phyloP scores from a whole-genome alignment of 2,329 filamentous ascomycete species.

The Aspergillus ibericus region DNA sequence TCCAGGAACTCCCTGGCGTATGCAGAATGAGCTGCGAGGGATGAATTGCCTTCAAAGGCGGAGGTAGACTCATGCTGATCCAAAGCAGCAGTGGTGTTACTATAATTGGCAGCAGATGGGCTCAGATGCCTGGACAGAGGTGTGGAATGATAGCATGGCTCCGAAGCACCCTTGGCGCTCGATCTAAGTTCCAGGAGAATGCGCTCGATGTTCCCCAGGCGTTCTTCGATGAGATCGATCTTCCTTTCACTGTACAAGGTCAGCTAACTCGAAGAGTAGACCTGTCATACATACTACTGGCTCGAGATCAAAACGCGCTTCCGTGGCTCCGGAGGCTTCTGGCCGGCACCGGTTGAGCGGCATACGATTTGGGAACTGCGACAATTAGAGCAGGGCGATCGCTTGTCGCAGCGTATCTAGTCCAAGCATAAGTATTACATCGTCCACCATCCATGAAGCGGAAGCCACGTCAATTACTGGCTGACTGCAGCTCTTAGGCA shows the following conservation, averaged over 20 bases:
- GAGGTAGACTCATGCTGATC: slow-evolving; percentile 29
- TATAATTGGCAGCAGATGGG: slow-evolving; percentile 12
- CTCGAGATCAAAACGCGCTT: slow-evolving; percentile 44
- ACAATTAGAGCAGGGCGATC: slow-evolving; percentile 44
- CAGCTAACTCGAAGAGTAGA: slow-evolving; percentile 3
- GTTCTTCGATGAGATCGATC: slow-evolving; percentile 54
- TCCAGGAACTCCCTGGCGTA: slow-evolving; percentile 48
- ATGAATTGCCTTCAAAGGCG: slow-evolving; percentile 52
- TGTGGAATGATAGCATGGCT: slow-evolving; percentile 11
- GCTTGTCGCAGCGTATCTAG: slow-evolving; percentile 46
- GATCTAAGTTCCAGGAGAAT: slow-evolving; percentile 28
- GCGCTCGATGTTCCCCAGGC: slow-evolving; percentile 50
- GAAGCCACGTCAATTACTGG: background rate
- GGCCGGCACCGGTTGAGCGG: slow-evolving; percentile 39
- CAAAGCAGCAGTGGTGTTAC: slow-evolving; percentile 24
- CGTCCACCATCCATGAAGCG: background rate
- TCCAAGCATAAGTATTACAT: background rate
- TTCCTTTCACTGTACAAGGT: slow-evolving; percentile 49
- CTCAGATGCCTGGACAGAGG: slow-evolving; percentile 15
- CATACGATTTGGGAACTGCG: slow-evolving; percentile 38
- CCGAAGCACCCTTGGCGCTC: slow-evolving; percentile 2
- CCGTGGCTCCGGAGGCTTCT: slow-evolving; percentile 37
- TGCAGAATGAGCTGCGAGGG: slow-evolving; percentile 50
- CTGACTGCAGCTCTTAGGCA: background rate
- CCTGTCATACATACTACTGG: slow-evolving; percentile 37